Percentiles rank a stretch among this genome's conserved stretches.
Conservation (phyloP, 2,329 filamentous ascomycete species). For the Claviceps sp. region DNA sequence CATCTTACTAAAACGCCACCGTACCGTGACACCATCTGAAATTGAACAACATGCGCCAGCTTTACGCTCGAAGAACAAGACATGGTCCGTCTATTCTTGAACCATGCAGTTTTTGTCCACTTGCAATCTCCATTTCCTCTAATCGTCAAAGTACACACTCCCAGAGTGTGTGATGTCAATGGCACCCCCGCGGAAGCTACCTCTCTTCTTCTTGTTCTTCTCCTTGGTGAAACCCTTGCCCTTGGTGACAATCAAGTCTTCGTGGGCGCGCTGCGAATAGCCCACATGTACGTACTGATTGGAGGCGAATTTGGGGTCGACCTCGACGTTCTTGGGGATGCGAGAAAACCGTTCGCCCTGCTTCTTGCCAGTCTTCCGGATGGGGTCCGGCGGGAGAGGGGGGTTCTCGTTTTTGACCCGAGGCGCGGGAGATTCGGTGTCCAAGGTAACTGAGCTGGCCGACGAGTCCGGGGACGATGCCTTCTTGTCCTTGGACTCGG, state of each 20-base stretch:
- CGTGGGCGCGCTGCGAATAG: constrained; percentile 79
- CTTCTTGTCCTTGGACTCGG: constrained; percentile 11
- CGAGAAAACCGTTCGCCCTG: constrained; percentile 62
- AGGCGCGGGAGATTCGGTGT: constrained; percentile 32
- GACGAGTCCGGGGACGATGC: constrained; percentile 19
- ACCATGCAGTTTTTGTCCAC: background rate
- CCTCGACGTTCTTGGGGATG: constrained; percentile 54
- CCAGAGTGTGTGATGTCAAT: constrained; percentile 76
- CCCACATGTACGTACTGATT: constrained; percentile 76
- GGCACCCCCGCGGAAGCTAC: constrained; percentile 75
- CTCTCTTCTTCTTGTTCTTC: constrained; percentile 97
- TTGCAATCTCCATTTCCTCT: constrained; percentile 14
- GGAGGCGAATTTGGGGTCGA: constrained; percentile 56
- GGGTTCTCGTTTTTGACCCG: constrained; percentile 24
- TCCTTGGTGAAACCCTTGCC: constrained; percentile 99
- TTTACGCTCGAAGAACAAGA: background rate
- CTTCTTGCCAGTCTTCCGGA: constrained; percentile 28
- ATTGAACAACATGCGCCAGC: background rate
- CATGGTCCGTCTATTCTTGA: too few species aligned
- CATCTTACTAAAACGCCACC: background rate
- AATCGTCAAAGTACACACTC: constrained; percentile 91
- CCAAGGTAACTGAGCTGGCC: constrained; percentile 37
- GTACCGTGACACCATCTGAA: background rate
- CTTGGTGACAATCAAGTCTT: constrained; percentile 78
- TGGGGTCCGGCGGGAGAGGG: constrained; percentile 40